phyloP scores from a whole-genome alignment of 2,329 filamentous ascomycete species.

The Aureobasidium sp. region DNA sequence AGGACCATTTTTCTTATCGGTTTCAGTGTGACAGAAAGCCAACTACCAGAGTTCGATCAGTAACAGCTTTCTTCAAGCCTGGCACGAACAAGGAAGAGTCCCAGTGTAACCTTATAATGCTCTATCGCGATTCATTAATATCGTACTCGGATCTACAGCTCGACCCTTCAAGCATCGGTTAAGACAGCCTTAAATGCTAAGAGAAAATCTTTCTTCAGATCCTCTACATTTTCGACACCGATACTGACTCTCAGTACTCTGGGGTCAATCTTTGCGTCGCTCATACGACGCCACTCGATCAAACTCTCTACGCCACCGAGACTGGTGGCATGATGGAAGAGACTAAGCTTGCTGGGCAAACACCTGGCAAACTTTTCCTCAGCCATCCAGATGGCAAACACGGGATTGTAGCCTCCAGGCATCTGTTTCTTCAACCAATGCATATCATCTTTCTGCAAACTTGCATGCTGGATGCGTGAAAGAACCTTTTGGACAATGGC shows the following conservation, averaged over 20 bases:
- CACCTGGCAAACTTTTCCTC: slow-evolving; percentile 52
- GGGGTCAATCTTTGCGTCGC: slow-evolving; percentile 63
- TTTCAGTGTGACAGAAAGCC: background rate
- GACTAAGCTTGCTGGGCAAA: slow-evolving; percentile 66
- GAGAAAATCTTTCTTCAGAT: slow-evolving; percentile 66
- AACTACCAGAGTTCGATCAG: background rate
- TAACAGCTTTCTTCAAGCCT: background rate
- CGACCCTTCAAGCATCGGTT: background rate
- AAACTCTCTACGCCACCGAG: slow-evolving; percentile 89
- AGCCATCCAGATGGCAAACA: slow-evolving; percentile 68
- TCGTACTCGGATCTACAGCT: background rate
- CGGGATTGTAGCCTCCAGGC: slow-evolving; percentile 82
- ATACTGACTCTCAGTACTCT: slow-evolving; percentile 72
- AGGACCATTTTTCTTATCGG: too few relatives aligned
- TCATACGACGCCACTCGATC: slow-evolving; percentile 94
- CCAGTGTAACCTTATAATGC: background rate
- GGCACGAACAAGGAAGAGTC: background rate
- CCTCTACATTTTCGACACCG: slow-evolving; percentile 79
- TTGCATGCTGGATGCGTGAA: slow-evolving; percentile 63
- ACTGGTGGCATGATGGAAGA: slow-evolving; percentile 94
- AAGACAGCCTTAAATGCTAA: slow-evolving; percentile 53
- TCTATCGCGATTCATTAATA: background rate
- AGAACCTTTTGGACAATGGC: slow-evolving; percentile 48
- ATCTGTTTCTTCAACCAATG: slow-evolving; percentile 80
- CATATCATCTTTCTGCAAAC: slow-evolving; percentile 59